Percentiles rank a stretch among this genome's conserved stretches.
These are phyloP conservation scores for Obelidium mucronatum DNA, from an alignment of 192 early-diverging fungal genomes.

Conservation along the genomic window DNA sequence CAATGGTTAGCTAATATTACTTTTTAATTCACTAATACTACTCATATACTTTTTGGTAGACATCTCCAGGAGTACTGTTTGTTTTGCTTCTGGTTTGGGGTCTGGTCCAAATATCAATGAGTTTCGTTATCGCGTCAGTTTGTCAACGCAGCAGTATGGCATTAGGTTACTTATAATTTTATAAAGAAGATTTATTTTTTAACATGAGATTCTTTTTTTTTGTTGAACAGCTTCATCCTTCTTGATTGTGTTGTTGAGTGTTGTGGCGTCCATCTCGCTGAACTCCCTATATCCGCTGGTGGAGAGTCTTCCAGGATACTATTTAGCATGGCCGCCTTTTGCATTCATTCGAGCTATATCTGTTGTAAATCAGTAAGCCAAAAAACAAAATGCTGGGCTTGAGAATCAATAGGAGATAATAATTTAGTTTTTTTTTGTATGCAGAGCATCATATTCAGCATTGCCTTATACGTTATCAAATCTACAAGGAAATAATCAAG, in stretches of 20 bases:
- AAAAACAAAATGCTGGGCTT: not conserved
- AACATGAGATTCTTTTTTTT: not conserved
- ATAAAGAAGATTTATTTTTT: not conserved
- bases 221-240: slow-evolving; percentile 58
- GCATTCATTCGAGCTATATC: slow-evolving; percentile 69
- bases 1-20: slow-evolving; percentile 10
- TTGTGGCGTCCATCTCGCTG: slow-evolving; percentile 66
- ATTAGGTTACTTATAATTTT: slow-evolving; percentile 40
- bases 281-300: slow-evolving; percentile 48
- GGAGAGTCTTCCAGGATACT: slow-evolving; percentile 44
- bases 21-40: not conserved
- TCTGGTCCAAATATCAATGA: slow-evolving; percentile 62
- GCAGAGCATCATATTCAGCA: no score
- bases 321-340: slow-evolving; percentile 77
- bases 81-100: slow-evolving; percentile 73
- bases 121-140: slow-evolving; percentile 70
- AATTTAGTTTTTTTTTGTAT: no score
- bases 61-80: slow-evolving; percentile 45
- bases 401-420: not conserved
- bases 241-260: slow-evolving; percentile 68
- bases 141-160: slow-evolving; percentile 66
- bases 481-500: slow-evolving; percentile 3
- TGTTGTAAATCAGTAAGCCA: slow-evolving; percentile 49
- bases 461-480: slow-evolving; percentile 46
- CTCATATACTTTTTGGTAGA: not conserved